Conservation (phyloP, 1,139 yeast genomes). For the Kodamaea suecica region DNA sequence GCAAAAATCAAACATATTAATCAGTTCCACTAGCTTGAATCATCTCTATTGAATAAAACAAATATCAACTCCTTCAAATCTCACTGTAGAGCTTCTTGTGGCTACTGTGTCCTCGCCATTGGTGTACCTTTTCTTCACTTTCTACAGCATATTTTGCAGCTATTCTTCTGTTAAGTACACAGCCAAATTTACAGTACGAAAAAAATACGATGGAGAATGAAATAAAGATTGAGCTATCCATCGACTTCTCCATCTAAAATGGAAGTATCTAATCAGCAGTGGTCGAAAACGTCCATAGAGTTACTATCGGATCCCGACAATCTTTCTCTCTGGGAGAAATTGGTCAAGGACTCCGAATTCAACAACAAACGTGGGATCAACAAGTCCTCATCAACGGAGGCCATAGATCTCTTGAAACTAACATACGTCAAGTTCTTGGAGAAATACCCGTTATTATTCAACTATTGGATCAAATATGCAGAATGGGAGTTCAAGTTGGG, state of each 20-base stretch:
- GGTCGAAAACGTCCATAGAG: slow-evolving; percentile 25
- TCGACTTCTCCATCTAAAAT: too few relatives aligned
- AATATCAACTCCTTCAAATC: too few relatives aligned
- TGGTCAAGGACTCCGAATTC: slow-evolving; percentile 35
- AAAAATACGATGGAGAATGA: neutral
- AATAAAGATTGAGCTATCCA: too few relatives aligned
- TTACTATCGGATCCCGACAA: slow-evolving; percentile 44
- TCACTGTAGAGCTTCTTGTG: too few relatives aligned
- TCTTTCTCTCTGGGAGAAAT: slow-evolving; percentile 47
- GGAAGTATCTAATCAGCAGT: slow-evolving; percentile 14
- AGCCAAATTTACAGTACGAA: too few relatives aligned
- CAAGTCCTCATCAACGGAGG: slow-evolving; percentile 41
- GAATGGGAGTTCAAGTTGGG: slow-evolving; percentile 62
- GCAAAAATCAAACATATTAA: too few relatives aligned
- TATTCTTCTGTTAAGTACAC: too few relatives aligned
- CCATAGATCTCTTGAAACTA: slow-evolving; percentile 41
- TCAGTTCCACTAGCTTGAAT: too few relatives aligned
- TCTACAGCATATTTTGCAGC: too few relatives aligned
- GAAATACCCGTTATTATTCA: slow-evolving; percentile 67
- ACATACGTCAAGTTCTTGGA: slow-evolving; percentile 57
- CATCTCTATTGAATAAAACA: too few relatives aligned
- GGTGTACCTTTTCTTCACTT: too few relatives aligned
- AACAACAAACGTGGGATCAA: slow-evolving; percentile 35
- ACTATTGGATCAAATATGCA: slow-evolving; percentile 81
- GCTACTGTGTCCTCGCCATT: too few relatives aligned